Evolutionary conservation across 495 filamentous ascomycete genomes (phyloP).

Genomic region (Penicillium simplicissimum): DNA sequence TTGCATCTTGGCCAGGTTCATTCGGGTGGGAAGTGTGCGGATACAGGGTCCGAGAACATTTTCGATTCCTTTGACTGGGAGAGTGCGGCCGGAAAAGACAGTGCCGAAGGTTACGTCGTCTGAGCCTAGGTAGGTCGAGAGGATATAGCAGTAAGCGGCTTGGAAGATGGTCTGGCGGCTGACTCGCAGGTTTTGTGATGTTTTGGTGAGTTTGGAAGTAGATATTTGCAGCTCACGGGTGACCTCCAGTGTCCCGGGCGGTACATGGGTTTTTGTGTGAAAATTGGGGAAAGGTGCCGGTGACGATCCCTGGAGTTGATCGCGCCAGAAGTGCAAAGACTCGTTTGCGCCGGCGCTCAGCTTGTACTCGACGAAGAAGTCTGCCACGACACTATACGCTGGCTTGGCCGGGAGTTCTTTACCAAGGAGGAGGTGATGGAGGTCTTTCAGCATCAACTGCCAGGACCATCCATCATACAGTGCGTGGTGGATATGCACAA

Average conservation of each 20-base stretch:
- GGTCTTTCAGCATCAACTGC: conserved; percentile 67
- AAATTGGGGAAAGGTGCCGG: conserved; percentile 35
- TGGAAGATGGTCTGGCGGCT: conserved; percentile 65
- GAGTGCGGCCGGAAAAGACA: conserved; percentile 72
- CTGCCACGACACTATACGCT: conserved; percentile 32
- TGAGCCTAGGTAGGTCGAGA: conserved; percentile 58
- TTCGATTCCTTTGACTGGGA: conserved; percentile 66
- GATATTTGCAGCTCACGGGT: conserved; percentile 34
- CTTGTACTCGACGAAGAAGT: conserved; percentile 39
- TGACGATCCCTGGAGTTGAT: conserved; percentile 47
- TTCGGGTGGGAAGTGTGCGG: conserved; percentile 64
- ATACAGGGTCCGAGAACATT: conserved; percentile 73
- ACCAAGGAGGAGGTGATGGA: conserved; percentile 42
- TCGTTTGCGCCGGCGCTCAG: conserved; percentile 39
- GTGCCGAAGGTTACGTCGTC: conserved; percentile 69
- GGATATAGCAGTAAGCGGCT: conserved; percentile 62
- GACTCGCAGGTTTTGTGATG: conserved; percentile 31
- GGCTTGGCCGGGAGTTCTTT: conserved; percentile 15
- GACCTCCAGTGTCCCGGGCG: conserved; percentile 25
- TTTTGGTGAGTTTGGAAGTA: conserved; percentile 29
- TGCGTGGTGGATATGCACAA: conserved; percentile 66
- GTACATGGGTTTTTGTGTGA: conserved; percentile 15
- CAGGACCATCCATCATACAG: conserved; percentile 86
- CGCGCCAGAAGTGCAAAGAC: conserved; percentile 66
- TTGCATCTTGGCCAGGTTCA: conserved; percentile 45